Conservation (phyloP, 2,329 filamentous ascomycete genomes). For the Penicillium sp. region DNA sequence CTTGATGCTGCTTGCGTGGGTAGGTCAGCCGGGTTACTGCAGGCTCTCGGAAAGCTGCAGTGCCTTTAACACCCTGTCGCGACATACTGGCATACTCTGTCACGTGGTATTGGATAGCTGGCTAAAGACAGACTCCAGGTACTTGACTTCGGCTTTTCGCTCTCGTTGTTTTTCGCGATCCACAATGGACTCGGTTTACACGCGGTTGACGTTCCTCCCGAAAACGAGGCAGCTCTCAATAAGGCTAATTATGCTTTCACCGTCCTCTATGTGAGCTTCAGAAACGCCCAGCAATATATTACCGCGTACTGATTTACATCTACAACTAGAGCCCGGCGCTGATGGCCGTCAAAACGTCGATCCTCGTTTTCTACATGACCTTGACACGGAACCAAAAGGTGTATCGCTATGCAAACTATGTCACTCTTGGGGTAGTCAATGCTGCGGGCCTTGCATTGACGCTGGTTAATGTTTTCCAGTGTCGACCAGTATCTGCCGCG, state of each 20-base stretch:
- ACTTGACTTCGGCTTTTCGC: slow-evolving; percentile 48
- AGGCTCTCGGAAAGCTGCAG: slow-evolving; percentile 10
- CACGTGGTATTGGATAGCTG: background rate
- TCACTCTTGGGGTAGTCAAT: slow-evolving; percentile 75
- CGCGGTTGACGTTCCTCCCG: slow-evolving; percentile 34
- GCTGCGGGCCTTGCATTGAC: slow-evolving; percentile 75
- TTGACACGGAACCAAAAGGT: slow-evolving; percentile 76
- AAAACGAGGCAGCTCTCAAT: slow-evolving; percentile 35
- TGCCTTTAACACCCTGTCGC: background rate
- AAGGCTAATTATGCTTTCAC: slow-evolving; percentile 61
- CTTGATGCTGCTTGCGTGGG: slow-evolving; percentile 78
- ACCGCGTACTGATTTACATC: background rate
- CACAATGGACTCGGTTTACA: slow-evolving; percentile 46
- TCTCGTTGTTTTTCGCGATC: slow-evolving; percentile 48
- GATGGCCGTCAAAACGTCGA: slow-evolving; percentile 91
- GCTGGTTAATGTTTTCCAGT: slow-evolving; percentile 85
- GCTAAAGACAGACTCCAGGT: slow-evolving; percentile 27
- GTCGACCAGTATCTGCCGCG: slow-evolving; percentile 69
- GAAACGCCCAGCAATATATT: background rate
- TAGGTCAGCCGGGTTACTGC: slow-evolving; percentile 31
- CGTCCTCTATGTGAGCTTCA: slow-evolving; percentile 56
- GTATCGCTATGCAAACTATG: slow-evolving; percentile 79
- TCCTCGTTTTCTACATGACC: slow-evolving; percentile 84
- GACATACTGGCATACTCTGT: background rate
- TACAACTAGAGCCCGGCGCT: slow-evolving; percentile 73